Conservation (phyloP, 2,329 filamentous ascomycete genomes). For the Epicoccum nigrum region DNA sequence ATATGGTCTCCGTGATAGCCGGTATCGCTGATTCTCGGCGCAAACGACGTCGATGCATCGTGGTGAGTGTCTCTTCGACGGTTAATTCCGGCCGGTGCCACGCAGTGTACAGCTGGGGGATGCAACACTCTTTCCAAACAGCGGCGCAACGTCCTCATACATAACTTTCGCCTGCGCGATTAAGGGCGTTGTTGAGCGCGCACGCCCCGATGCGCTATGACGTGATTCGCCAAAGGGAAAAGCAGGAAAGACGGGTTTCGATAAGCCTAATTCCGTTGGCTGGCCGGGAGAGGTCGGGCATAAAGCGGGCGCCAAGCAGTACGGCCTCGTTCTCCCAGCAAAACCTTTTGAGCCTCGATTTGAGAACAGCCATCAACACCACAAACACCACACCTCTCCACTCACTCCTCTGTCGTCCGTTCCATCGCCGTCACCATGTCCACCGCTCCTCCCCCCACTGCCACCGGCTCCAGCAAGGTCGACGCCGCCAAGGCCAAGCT, state of each 20-base stretch:
- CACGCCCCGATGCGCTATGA: conserved; percentile 14
- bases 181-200: conserved; percentile 17
- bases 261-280: conserved; percentile 12
- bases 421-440: conserved; percentile 31
- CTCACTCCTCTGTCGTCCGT: conserved; percentile 28
- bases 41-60: neutral
- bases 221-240: conserved; percentile 11
- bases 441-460: conserved; percentile 51
- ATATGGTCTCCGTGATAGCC: conserved; percentile 4
- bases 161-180: conserved; percentile 5
- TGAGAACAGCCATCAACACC: conserved; percentile 18
- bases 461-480: conserved; percentile 60
- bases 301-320: conserved; percentile 14
- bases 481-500: conserved; percentile 58
- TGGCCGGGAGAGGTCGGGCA: conserved; percentile 8
- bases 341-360: conserved; percentile 13
- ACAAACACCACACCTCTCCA: conserved; percentile 31
- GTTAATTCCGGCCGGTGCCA: neutral
- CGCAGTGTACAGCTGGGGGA: neutral
- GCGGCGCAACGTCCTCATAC: neutral
- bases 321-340: conserved; percentile 23
- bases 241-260: conserved; percentile 13
- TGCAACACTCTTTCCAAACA: neutral
- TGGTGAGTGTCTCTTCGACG: conserved; percentile 11
- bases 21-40: neutral